Evolutionary conservation across 768 basidiomycete genomes (phyloP).

Genomic region (Agaricus blazei): DNA sequence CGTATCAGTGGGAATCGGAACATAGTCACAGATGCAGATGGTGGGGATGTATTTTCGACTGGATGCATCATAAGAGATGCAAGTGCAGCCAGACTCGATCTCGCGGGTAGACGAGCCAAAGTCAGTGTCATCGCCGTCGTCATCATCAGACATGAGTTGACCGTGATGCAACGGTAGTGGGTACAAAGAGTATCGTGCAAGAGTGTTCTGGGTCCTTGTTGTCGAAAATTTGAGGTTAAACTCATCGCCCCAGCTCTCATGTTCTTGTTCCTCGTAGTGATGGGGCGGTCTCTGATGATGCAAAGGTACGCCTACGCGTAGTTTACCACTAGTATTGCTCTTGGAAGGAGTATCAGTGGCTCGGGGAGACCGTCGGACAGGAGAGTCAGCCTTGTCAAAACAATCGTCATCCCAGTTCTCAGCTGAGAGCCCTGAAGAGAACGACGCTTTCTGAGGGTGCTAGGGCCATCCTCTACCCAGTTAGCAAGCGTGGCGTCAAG

Average conservation of each 20-base stretch:
- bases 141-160: slow-evolving; percentile 8
- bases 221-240: slow-evolving; percentile 32
- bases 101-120: slow-evolving; percentile 55
- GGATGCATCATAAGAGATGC: slow-evolving; percentile 62
- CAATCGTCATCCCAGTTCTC: slow-evolving; percentile 68
- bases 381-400: slow-evolving; percentile 48
- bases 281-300: background rate
- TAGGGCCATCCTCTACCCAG: slow-evolving; percentile 15
- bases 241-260: slow-evolving; percentile 66
- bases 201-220: background rate
- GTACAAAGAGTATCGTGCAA: background rate
- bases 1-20: slow-evolving; percentile 1
- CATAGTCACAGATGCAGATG: slow-evolving; percentile 43
- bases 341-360: background rate
- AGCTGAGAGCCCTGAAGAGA: slow-evolving; percentile 5
- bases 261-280: slow-evolving; percentile 4
- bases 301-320: background rate
- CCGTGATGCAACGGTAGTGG: background rate
- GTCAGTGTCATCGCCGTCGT: slow-evolving; percentile 34
- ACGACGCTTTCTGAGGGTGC: slow-evolving; percentile 17
- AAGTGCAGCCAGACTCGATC: slow-evolving; percentile 78
- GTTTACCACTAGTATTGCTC: slow-evolving; percentile 1
- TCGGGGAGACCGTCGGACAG: slow-evolving; percentile 13
- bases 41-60: slow-evolving; percentile 50
- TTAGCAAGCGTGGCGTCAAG: slow-evolving; percentile 3